Evolutionary conservation across 2,329 filamentous ascomycete genomes (phyloP).

Genomic region (Cercospora janseana): DNA sequence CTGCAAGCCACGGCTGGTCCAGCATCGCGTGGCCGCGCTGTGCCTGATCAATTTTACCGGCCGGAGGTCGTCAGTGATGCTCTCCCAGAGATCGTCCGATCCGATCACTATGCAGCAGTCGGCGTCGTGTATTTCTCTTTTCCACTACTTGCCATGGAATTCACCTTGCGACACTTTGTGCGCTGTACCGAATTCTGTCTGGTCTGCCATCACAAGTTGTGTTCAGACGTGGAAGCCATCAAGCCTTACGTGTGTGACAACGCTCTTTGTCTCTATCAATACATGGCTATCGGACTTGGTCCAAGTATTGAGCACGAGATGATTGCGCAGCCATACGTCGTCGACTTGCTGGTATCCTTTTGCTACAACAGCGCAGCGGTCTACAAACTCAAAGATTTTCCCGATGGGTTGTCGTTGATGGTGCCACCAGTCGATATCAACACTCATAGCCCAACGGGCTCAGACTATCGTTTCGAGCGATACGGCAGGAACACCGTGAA

Average conservation of each 20-base stretch:
- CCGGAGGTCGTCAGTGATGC: conserved; percentile 33
- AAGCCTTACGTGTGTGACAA: conserved; percentile 74
- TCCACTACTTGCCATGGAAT: conserved; percentile 66
- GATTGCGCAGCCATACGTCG: conserved; percentile 71
- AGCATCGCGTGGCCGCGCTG: conserved; percentile 33
- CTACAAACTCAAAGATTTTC: conserved; percentile 53
- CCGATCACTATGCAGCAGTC: conserved; percentile 49
- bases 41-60: conserved; percentile 43
- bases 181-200: conserved; percentile 85
- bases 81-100: conserved; percentile 48
- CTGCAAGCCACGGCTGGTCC: conserved; percentile 15
- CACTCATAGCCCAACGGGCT: conserved; percentile 13
- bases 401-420: conserved; percentile 55
- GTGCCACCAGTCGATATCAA: conserved; percentile 45
- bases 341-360: conserved; percentile 80
- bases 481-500: neutral
- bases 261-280: conserved; percentile 79
- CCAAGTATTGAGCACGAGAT: conserved; percentile 85
- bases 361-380: conserved; percentile 62
- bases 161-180: conserved; percentile 71
- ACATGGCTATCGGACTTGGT: conserved; percentile 81
- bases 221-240: conserved; percentile 64
- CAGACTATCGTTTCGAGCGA: conserved; percentile 1
- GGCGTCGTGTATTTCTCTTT: conserved; percentile 45
- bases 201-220: conserved; percentile 71